Base-by-base conservation (phyloP, 495 filamentous ascomycete genomes). In the Xylaria palmicola region DNA sequence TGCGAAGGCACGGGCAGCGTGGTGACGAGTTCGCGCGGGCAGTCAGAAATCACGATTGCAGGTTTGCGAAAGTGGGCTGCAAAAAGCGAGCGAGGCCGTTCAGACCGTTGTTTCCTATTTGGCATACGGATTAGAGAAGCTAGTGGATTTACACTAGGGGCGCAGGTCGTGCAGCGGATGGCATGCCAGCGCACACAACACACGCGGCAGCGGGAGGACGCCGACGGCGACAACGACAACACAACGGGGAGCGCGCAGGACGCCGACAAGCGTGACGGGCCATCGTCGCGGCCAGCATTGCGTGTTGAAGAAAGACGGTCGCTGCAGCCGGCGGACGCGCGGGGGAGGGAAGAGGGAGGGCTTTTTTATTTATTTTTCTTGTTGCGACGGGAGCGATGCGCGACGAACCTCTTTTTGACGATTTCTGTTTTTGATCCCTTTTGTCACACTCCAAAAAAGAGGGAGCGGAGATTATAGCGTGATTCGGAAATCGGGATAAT, bases 401-500 rank as follows among this genome's bases (percentile, higher is more conserved):
- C 44, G 36, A 60, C 57, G 57, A 60, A 60, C 57, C 57, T 60
- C 57, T 50, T 41, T 32, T 44, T 37, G 27, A 60, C 51, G 56
- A 24, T n/a, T n/a, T n/a, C n/a, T n/a, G n/a, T n/a, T n/a, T n/a
- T n/a, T n/a, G n/a, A n/a, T n/a, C n/a, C n/a, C n/a, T n/a, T n/a
- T n/a, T n/a, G n/a, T n/a, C n/a, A n/a, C 15, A 27, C 37, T 19
- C 39, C 17, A 44, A 40, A 60, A 37, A 32, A 37, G 15, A 37
- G 6, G 32, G 8, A 13, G 32, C n/a, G 41, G 30, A 39, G 49
- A 43, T 10, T 19, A n/a, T 51, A 34, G 7, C 26, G 17, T 24
- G 15, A n/a, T 44, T 19, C 30, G 34, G 45, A 43, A 32, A 50
- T 30, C 19, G 48, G 0, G 37, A n/a, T 9, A 10, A 24, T 34